Evolutionary conservation across 1,284 basidiomycete genomes (phyloP).

Genomic region (Stygiomarasmius scandens): DNA sequence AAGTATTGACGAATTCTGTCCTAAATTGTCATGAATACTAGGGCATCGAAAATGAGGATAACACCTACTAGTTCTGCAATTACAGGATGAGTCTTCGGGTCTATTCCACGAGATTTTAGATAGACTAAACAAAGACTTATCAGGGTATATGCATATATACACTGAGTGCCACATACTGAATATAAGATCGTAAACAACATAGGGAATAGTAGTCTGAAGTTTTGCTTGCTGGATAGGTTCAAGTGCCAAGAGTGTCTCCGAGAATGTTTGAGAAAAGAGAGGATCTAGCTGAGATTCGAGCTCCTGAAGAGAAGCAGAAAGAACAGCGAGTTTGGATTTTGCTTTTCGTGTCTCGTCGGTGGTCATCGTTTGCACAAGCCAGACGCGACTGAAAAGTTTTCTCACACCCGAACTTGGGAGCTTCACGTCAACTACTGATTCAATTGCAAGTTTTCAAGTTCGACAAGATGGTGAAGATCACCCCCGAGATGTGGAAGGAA

Average conservation of each 20-base stretch:
- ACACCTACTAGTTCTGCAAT: constrained; percentile 68
- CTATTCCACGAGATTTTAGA: constrained; percentile 73
- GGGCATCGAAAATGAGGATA: neutral
- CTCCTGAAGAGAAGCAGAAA: constrained; percentile 62
- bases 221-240: constrained; percentile 81
- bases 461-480: neutral
- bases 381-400: too few species aligned
- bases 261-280: constrained; percentile 62
- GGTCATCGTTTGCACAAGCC: constrained; percentile 27
- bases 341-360: constrained; percentile 52
- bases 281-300: constrained; percentile 67
- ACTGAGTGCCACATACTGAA: constrained; percentile 57
- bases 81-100: constrained; percentile 77
- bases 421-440: too few species aligned
- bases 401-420: too few species aligned
- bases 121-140: constrained; percentile 53
- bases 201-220: constrained; percentile 72
- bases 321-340: constrained; percentile 52
- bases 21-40: constrained; percentile 36
- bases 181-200: constrained; percentile 81
- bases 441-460: too few species aligned
- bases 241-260: constrained; percentile 63
- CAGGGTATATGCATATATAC: constrained; percentile 5
- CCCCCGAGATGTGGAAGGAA: constrained; percentile 1
- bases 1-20: constrained; percentile 78